Evolutionary conservation across 1,284 basidiomycete species (phyloP), one percentile per base, ranked within the genome.

Genomic region (Puccinia brachypodii): DNA sequence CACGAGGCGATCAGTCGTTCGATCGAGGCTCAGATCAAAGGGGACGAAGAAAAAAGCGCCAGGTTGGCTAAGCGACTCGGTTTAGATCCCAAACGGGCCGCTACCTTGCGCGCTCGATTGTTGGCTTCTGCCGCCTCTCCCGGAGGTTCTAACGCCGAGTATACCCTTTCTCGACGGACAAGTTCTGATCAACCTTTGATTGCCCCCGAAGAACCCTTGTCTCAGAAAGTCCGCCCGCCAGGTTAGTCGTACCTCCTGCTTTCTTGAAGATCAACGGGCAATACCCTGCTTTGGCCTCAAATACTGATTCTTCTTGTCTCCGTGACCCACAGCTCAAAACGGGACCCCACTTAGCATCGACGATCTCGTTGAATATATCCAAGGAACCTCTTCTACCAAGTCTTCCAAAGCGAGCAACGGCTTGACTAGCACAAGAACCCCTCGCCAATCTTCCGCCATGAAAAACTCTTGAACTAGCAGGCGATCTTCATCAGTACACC

Each of bases 11-110:
- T 81, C 53, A 58, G 19, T 16, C 71, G 71, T 56, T 81, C 80
- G 4, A 75, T 81, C 64, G 72, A 81, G 38, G 80, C 73, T 47
- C 80, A 81, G 42, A 81, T 81, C 36, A 75, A 81, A 69, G 73
- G 80, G 8, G 80, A 81, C 44, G 73, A 81, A 69, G 80, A 81
- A 44, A 68, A 68, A 76, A 53, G 44, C 40, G 50, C 31, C 64
- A 33, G 73, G 19, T 28, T 81, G 38, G 80, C 80, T 31, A 81
- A 81, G 28, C 42, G 80, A 11, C 50, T 81, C 14, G 80, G 80
- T 19, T 36, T 81, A 31, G 80, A 75, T 42, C 80, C 80, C 73
- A 76, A 81, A 60, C 38, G 80, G 31, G 80, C 80, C n/a, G 80
- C 80, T 19, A 76, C 40, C 19, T 42, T 81, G 36, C 53, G 64